phyloP scores from a whole-genome alignment of 805 yeast genomes.

The Kuraishia capsulata region DNA sequence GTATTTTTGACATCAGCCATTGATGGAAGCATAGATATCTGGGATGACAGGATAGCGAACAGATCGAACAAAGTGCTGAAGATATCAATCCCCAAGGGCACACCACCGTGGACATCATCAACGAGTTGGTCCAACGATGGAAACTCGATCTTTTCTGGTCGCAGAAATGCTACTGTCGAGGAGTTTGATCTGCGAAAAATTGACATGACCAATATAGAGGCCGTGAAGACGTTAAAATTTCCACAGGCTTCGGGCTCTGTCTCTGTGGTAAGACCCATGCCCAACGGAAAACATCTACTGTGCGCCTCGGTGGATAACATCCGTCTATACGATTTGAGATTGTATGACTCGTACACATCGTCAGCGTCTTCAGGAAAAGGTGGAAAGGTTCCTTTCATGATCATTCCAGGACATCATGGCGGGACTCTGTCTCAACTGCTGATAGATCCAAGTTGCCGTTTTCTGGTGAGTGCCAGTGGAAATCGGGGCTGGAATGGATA shows the following conservation, averaged over 20 bases:
- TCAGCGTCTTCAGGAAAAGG: conserved; percentile 21
- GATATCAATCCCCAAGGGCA: conserved; percentile 42
- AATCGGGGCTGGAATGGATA: conserved; percentile 91
- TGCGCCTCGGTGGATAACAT: conserved; percentile 91
- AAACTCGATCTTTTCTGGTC: conserved; percentile 67
- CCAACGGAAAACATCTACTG: conserved; percentile 67
- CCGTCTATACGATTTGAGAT: conserved; percentile 67
- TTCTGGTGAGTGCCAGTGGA: conserved; percentile 87
- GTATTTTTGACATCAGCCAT: conserved; percentile 73
- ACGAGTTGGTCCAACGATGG: conserved; percentile 88
- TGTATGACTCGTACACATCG: conserved; percentile 23
- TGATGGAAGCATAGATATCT: conserved; percentile 71
- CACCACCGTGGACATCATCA: conserved; percentile 93
- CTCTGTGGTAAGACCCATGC: conserved; percentile 68
- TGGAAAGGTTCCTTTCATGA: conserved; percentile 61
- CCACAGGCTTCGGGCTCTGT: conserved; percentile 91
- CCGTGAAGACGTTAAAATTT: conserved; percentile 54
- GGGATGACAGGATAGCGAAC: conserved; percentile 59
- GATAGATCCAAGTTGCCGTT: conserved; percentile 82
- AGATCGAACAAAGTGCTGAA: conserved; percentile 11
- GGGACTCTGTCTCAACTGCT: conserved; percentile 70
- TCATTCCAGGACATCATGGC: conserved; percentile 96
- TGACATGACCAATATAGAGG: conserved; percentile 31
- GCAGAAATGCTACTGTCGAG: conserved; percentile 84
- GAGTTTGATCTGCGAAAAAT: conserved; percentile 51